Evolutionary conservation across 305 asterid species (phyloP).

Genomic region (Solanum chacoense): DNA sequence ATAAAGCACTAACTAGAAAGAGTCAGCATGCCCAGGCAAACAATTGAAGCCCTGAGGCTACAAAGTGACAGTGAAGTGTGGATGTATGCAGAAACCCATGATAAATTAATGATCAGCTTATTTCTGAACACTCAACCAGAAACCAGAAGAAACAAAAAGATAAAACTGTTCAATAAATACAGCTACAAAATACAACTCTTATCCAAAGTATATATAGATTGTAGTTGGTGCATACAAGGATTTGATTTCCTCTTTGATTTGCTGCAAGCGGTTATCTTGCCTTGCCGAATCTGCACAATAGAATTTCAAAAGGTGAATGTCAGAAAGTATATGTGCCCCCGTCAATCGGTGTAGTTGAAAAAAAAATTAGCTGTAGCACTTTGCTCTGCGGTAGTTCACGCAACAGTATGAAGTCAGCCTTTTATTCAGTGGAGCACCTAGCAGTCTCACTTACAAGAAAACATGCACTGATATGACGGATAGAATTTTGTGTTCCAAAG

Average conservation of each 20-base stretch:
- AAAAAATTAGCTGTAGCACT: background rate
- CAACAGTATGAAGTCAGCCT: background rate
- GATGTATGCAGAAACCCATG: background rate
- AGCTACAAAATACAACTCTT: background rate
- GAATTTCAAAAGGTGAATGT: background rate
- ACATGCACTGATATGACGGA: background rate
- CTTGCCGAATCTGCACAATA: slow-evolving; percentile 46
- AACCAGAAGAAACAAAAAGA: background rate
- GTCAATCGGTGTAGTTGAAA: background rate
- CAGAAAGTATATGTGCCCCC: background rate
- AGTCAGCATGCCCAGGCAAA: background rate
- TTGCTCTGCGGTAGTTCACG: background rate
- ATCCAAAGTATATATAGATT: background rate
- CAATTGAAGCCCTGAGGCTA: background rate
- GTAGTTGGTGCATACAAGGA: slow-evolving; percentile 52
- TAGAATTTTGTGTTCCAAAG: background rate
- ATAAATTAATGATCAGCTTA: background rate
- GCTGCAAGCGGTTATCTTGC: slow-evolving; percentile 62
- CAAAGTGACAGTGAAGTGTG: background rate
- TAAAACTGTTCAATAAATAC: background rate
- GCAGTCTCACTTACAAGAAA: background rate
- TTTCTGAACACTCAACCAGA: background rate
- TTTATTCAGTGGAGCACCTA: background rate
- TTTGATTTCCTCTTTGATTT: slow-evolving; percentile 72
- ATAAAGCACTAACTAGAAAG: background rate